phyloP scores from a whole-genome alignment of 345 rosid species.

The Sonneratia alba region DNA sequence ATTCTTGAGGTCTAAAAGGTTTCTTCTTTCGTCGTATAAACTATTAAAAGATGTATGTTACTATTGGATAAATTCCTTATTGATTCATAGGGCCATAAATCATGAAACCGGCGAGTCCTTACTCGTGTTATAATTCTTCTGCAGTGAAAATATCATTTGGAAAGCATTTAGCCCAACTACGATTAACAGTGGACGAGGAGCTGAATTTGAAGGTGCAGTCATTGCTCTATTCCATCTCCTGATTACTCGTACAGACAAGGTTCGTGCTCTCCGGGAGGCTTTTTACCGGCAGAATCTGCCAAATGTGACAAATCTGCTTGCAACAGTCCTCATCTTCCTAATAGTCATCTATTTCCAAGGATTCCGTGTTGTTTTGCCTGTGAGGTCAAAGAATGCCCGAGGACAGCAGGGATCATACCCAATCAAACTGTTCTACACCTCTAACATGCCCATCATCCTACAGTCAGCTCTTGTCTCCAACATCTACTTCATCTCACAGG shows the following conservation, averaged over 20 bases:
- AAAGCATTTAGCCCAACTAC: constrained; percentile 87
- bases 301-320: constrained; percentile 75
- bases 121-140: constrained; percentile 6
- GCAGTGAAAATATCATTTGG: constrained; percentile 82
- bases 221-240: constrained; percentile 75
- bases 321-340: constrained; percentile 68
- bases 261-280: constrained; percentile 73
- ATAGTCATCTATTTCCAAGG: constrained; percentile 93
- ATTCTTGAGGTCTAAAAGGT: not conserved
- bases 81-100: not conserved
- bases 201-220: constrained; percentile 91
- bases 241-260: constrained; percentile 68
- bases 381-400: constrained; percentile 87
- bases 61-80: not conserved
- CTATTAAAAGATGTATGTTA: not conserved
- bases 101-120: not conserved
- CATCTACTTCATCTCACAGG: constrained; percentile 84
- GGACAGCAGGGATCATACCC: constrained; percentile 92
- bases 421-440: constrained; percentile 79
- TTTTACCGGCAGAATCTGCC: constrained; percentile 88
- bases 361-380: constrained; percentile 82
- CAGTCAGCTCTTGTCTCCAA: constrained; percentile 83
- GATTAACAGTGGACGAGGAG: constrained; percentile 80
- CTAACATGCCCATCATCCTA: constrained; percentile 86
- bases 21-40: not conserved